A percentile compares a stretch with the other conserved stretches of the same genome.
Evolutionary conservation across 2,329 filamentous ascomycete genomes (phyloP).

Genomic region (Triangularia verruculosa): DNA sequence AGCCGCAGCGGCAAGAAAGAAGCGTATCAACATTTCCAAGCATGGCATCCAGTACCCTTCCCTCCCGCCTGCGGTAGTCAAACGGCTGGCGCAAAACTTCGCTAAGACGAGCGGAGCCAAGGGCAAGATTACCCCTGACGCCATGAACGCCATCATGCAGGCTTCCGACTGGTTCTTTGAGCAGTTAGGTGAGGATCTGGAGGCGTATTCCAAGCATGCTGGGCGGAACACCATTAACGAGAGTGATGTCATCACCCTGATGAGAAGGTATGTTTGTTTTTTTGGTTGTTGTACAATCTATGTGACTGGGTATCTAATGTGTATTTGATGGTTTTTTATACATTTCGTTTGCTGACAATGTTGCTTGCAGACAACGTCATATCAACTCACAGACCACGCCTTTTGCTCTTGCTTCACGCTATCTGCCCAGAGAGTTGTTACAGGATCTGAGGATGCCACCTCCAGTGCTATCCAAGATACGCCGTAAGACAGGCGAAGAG

Average conservation of each 20-base stretch:
- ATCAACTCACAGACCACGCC: conserved; percentile 67
- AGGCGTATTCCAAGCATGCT: conserved; percentile 76
- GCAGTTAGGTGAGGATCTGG: conserved; percentile 76
- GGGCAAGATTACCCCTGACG: conserved; percentile 68
- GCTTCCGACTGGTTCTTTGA: conserved; percentile 92
- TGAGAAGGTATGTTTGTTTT: conserved; percentile 63
- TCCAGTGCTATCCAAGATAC: conserved; percentile 49
- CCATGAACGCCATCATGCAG: conserved; percentile 70
- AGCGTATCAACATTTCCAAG: conserved; percentile 58
- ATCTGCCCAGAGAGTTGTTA: conserved; percentile 77
- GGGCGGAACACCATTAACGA: conserved; percentile 83
- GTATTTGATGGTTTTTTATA: conserved; percentile 30
- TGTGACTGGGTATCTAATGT: conserved; percentile 27
- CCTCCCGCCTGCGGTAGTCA: conserved; percentile 70
- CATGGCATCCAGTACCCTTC: conserved; percentile 74
- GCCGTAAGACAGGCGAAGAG: conserved; percentile 36
- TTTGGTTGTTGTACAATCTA: conserved; percentile 34
- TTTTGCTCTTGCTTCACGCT: conserved; percentile 80
- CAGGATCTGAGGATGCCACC: conserved; percentile 75
- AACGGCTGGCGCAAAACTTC: conserved; percentile 68
- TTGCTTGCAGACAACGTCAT: conserved; percentile 66
- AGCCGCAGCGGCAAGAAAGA: conserved; percentile 35
- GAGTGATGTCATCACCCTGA: conserved; percentile 74
- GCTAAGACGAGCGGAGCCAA: conserved; percentile 65
- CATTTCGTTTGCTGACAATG: conserved; percentile 28